Evolutionary conservation across 169 alveolate species (phyloP), one percentile per base, ranked within the genome.

Genomic region (Prorocentrum cordatum): DNA sequence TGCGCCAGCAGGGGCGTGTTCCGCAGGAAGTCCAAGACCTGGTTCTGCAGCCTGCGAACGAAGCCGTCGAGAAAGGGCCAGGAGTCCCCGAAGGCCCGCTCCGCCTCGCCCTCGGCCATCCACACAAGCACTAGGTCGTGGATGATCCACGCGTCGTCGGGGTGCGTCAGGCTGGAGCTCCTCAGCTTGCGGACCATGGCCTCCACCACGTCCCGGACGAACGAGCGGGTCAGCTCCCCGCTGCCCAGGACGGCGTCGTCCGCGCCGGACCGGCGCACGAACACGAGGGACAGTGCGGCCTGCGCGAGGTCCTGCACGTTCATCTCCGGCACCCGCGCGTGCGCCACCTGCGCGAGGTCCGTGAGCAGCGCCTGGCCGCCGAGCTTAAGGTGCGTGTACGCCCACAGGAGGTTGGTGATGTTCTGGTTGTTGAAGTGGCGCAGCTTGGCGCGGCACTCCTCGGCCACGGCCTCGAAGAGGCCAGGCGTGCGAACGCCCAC

Each of bases 141-240:
- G 32, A 75, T 71, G 45, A 75, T 75, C 86, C 86, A 75, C 7
- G 86, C 86, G 45, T 75, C 86, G n/a, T 75, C 86, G 10, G 86
- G 86, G 9, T 70, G 47, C 86, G 72, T 75, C 0, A 14, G 50
- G 27, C 4, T 42, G 54, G 18, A 20, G 18, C 62, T 4, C 27
- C 62, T 50, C 62, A 75, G 47, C 71, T 75, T 75, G 31, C 7
- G 45, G 39, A 75, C 71, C 86, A 75, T 75, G 59, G 86, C 86
- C 36, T 62, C 32, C 2, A 42, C 22, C 58, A 20, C 86, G 72
- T 75, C 72, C 14, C 47, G 18, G 33, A 75, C 86, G 39, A 75
- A 33, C 12, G 71, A 70, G 61, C 47, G 54, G 5, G 86, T 75
- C 29, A 75, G 39, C 33, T 75, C 86, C 6, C 71, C 58, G 50